Evolutionary conservation across 2,329 filamentous ascomycete genomes (phyloP).

Genomic region (Sporothrix humicola): DNA sequence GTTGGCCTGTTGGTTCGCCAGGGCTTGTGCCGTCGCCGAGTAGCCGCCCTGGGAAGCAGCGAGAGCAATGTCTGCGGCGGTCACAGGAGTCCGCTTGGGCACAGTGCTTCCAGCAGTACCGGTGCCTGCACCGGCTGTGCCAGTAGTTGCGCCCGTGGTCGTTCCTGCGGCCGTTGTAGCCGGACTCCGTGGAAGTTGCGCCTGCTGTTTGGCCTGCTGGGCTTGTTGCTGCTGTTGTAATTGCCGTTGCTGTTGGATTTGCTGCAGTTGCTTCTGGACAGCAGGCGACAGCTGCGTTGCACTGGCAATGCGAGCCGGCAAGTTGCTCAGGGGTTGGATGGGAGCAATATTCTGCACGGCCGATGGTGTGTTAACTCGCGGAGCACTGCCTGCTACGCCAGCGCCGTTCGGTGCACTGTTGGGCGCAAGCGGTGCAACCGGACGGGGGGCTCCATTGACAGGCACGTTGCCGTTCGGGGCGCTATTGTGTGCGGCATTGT

Average conservation of each 20-base stretch:
- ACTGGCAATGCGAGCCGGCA: neutral
- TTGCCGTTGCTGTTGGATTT: slow-evolving; percentile 11
- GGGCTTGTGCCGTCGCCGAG: slow-evolving; percentile 16
- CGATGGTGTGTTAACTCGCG: neutral
- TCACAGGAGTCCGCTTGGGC: neutral
- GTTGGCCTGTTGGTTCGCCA: slow-evolving; percentile 1
- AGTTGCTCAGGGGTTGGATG: neutral
- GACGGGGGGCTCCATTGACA: neutral
- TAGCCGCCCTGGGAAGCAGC: slow-evolving; percentile 8
- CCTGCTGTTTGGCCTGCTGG: neutral
- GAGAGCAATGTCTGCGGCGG: slow-evolving; percentile 5
- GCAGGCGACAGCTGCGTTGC: neutral
- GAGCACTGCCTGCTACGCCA: neutral
- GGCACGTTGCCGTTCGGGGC: neutral
- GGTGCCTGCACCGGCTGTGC: neutral
- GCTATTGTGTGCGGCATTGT: neutral
- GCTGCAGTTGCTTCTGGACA: slow-evolving; percentile 21
- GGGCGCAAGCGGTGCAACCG: neutral
- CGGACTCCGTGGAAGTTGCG: neutral
- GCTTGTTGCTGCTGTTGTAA: neutral
- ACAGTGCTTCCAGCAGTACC: neutral
- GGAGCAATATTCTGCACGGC: neutral
- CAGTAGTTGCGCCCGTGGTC: neutral
- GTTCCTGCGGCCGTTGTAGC: neutral
- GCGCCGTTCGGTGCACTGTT: neutral